Evolutionary conservation across 768 basidiomycete genomes (phyloP), one percentile per base, ranked within the genome.

Genomic region (Saitozyma podzolica): DNA sequence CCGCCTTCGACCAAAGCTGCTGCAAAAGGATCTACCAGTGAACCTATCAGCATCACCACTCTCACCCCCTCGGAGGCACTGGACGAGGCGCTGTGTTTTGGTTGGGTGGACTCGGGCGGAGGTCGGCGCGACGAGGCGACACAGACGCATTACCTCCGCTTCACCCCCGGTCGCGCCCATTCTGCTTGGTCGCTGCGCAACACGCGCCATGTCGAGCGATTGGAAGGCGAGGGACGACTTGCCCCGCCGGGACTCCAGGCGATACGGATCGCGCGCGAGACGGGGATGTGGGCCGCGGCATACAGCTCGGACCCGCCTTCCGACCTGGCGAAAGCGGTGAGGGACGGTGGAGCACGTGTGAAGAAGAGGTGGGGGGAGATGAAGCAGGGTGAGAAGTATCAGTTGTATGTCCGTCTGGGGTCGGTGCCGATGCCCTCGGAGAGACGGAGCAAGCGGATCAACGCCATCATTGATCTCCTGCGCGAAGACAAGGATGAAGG

Each of bases 21-120:
- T 29, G 29, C 29, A 29, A 29, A 29, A 5, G 29, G 29, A 29
- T 29, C 29, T 29, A 29, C 29, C 29, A 29, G 29, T 29, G 5
- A 29, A 29, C 29, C 29, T 29, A 29, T 29, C 29, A 29, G 29
- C 29, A 29, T 29, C 29, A 54, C 53, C 9, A 39, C 53, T 11
- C 53, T 54, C 5, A 54, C 53, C 9, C 40, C 20, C 17, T n/a
- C n/a, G 19, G 29, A 54, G n/a, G 53, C 53, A 8, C 53, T 54
- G 11, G 53, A 54, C 40, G 53, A 54, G 40, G 53, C 53, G 11
- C 53, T 54, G 19, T 54, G 53, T 39, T 54, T 20, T 40, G 53
- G 53, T 1, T 54, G 53, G 53, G 40, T 54, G n/a, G 53, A 54
- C n/a, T 39, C 29, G 9, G 53, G 53, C 13, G 53, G 53, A 16